Base-by-base conservation (phyloP, 345 rosid genomes). In the Abelmoschus esculentus region DNA sequence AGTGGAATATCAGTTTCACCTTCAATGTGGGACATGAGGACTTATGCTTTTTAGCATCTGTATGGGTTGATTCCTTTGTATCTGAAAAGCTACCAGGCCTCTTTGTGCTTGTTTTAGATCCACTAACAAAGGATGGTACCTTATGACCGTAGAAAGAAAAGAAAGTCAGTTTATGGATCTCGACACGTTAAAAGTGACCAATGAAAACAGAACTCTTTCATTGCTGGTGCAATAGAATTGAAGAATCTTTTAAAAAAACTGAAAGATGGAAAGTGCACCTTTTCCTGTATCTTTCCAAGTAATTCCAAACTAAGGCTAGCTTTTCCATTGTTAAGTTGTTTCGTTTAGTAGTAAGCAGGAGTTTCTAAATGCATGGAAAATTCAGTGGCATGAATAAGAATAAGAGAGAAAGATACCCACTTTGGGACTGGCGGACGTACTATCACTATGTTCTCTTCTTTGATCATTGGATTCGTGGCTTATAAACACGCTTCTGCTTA, bases 391-490 rank as follows among this genome's bases (percentile, higher is more conserved):
- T 13, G 13, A 64, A 3, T 64, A 47, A n/a, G 32, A 4, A 40
- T 40, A 64, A 31, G 57, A 66, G 56, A 19, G 50, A 71, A 6
- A 56, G 62, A 12, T 11, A 19, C 61, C 28, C 28, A 79, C 85
- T 70, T 76, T 74, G 38, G 72, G 76, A 74, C 80, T 79, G 62
- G 29, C 66, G 46, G 80, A 67, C 5, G 76, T 72, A 36, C 70
- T 60, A 28, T 73, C 71, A 40, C 55, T 68, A 15, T 29, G 34
- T 50, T 67, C 74, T 63, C 14, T 58, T 73, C 32, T 63, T 55
- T 50, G 53, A 67, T 67, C 59, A 67, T 34, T 50, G 40, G 36
- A 32, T 32, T 32, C 36, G 4, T 32, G 36, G 36, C 38, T 52
- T 40, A 32, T 9, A 31, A 26, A 14, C 6, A 26, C 19, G 46